These are phyloP conservation scores for Sphaerulina vaccinii DNA, from an alignment of 2,329 filamentous ascomycete genomes.

Conservation along the genomic window DNA sequence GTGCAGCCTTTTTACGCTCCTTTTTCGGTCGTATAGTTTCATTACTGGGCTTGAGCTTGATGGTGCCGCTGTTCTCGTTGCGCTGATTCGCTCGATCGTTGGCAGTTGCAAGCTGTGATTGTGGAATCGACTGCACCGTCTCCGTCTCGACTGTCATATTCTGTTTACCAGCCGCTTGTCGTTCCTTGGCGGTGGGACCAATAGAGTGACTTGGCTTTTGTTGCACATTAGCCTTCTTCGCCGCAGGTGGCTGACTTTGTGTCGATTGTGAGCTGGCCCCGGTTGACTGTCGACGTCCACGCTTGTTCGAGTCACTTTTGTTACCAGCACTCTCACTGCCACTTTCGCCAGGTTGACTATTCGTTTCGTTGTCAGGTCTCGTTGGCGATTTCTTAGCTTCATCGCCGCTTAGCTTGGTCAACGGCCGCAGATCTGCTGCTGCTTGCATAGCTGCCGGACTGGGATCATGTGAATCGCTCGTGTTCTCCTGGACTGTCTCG, in stretches of 20 bases:
- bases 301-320: constrained; percentile 47
- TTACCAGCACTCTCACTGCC: constrained; percentile 65
- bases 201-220: constrained; percentile 43
- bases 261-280: constrained; percentile 22
- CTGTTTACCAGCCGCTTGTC: constrained; percentile 70
- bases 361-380: constrained; percentile 26
- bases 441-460: constrained; percentile 57
- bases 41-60: constrained; percentile 84
- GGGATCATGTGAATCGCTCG: constrained; percentile 56
- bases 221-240: constrained; percentile 66
- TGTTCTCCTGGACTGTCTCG: constrained; percentile 73
- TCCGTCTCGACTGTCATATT: constrained; percentile 99
- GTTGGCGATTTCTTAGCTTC: constrained; percentile 36
- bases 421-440: constrained; percentile 34
- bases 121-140: constrained; percentile 86
- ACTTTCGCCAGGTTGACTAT: constrained; percentile 49
- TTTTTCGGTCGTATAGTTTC: constrained; percentile 95
- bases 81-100: constrained; percentile 58
- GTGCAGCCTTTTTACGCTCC: constrained; percentile 76
- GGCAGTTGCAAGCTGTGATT: constrained; percentile 66
- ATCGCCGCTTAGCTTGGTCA: constrained; percentile 29
- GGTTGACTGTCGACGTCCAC: constrained; percentile 34
- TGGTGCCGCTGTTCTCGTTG: constrained; percentile 65
- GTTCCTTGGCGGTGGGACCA: constrained; percentile 56
- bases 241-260: constrained; percentile 37